These are phyloP conservation scores for Globisporangium camurandrum DNA, from an alignment of 352 stramenopile genomes.

Conservation along the genomic window DNA sequence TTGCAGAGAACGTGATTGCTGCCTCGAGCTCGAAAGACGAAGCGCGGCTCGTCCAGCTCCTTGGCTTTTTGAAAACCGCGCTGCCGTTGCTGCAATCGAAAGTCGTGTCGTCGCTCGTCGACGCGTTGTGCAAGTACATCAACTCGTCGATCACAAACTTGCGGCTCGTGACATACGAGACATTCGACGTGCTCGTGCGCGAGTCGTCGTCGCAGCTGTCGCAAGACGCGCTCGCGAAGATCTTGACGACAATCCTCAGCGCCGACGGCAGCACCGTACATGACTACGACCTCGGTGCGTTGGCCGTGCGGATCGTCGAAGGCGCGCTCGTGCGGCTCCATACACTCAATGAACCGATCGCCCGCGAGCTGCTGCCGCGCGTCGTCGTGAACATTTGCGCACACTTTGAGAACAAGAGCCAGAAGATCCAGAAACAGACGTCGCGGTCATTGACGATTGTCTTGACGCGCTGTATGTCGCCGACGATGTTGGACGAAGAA, in stretches of 20 bases:
- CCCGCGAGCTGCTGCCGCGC: conserved; percentile 61
- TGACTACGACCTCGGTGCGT: conserved; percentile 49
- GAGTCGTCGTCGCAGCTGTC: conserved; percentile 49
- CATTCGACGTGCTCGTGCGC: conserved; percentile 51
- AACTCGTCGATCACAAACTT: conserved; percentile 71
- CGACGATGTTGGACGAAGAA: conserved; percentile 44
- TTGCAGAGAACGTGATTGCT: conserved; percentile 76
- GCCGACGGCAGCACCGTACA: conserved; percentile 53
- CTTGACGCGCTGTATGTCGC: conserved; percentile 49
- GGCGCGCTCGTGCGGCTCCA: conserved; percentile 59
- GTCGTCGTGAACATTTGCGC: conserved; percentile 67
- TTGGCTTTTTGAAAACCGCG: conserved; percentile 73
- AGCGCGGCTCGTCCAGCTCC: conserved; percentile 62
- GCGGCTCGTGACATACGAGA: conserved; percentile 71
- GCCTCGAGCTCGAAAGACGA: conserved; percentile 62
- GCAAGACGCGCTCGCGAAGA: conserved; percentile 54
- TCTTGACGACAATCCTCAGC: conserved; percentile 54
- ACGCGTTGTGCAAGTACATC: conserved; percentile 64
- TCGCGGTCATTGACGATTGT: conserved; percentile 55
- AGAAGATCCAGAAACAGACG: conserved; percentile 54
- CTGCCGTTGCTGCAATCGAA: conserved; percentile 76
- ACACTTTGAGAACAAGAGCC: conserved; percentile 57
- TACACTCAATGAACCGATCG: conserved; percentile 40
- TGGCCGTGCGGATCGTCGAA: conserved; percentile 60
- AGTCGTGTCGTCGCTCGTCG: conserved; percentile 69